Evolutionary conservation across 371 early-diverging fungal species (phyloP), one percentile per base, ranked within the genome.

Genomic region (Scutellospora calospora): DNA sequence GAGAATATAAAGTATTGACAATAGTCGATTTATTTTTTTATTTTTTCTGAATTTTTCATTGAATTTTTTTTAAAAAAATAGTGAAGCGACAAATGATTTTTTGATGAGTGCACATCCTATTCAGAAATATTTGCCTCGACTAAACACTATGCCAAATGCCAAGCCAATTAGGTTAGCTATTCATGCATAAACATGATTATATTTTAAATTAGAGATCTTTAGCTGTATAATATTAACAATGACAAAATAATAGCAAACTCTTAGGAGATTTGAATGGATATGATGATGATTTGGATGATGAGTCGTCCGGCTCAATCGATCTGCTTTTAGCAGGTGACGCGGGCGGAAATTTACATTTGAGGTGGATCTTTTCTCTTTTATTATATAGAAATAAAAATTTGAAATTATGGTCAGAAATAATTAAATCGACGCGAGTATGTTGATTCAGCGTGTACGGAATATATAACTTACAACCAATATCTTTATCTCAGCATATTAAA

Each of bases 321-420:
- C 25, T 83, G 27, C 73, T 83, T 16, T 31, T 80, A 54, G 80
- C 80, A n/a, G 80, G 83, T 11, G 83, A 83, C 27, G 35, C 69
- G 20, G 59, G 69, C 11, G 83, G 83, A 2, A 81, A 76, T 59
- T 59, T 83, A 16, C 81, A 83, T 76, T 49, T 83, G 66, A 80
- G 82, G 82, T 82, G 27, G 33, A 49, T 49, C 49, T n/a, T 52
- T 29, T 72, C 33, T 27, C 65, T 11, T 55, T 55, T 73, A 22
- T 51, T 25, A 6, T 45, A 20, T 65, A 35, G 35, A 65, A 63
- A 33, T 5, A 62, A 63, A 35, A 33, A 65, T 65, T 65, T 65
- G 35, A 33, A 33, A 20, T 33, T 49, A 49, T 49, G 49, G 49
- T 16, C 49, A 49, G 49, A 49, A 49, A 49, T 49, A 74, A 49